Percentiles rank a stretch among this genome's conserved stretches.
phyloP scores from a whole-genome alignment of 495 filamentous ascomycete species.

The Penicillium maclennaniae region DNA sequence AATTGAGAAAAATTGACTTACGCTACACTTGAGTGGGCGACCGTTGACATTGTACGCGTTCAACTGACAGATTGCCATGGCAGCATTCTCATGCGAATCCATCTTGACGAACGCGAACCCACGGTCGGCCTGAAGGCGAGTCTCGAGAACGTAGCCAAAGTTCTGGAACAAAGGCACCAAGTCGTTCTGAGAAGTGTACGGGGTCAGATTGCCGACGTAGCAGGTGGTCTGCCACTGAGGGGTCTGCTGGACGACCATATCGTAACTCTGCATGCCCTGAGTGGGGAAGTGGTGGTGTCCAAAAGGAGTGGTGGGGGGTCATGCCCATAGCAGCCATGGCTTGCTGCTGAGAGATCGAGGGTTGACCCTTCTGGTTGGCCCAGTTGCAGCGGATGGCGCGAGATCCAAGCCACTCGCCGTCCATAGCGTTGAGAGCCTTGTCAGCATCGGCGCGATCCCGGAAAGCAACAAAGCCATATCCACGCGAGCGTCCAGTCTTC shows the following conservation, averaged over 20 bases:
- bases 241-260: constrained; percentile 97
- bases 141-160: constrained; percentile 96
- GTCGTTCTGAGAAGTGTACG: constrained; percentile 95
- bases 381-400: constrained; percentile 99
- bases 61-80: constrained; percentile 96
- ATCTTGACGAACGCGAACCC: constrained; percentile 99
- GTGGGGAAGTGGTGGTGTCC: constrained; percentile 98
- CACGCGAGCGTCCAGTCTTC: constrained; percentile 97
- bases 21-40: constrained; percentile 95
- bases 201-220: constrained; percentile 97
- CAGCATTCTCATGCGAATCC: constrained; percentile 97
- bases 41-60: constrained; percentile 98
- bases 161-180: constrained; percentile 96
- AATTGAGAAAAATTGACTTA: constrained; percentile 47
- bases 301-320: constrained; percentile 94
- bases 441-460: constrained; percentile 91
- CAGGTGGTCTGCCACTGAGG: constrained; percentile 98
- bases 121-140: constrained; percentile 94
- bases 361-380: constrained; percentile 99
- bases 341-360: constrained; percentile 95
- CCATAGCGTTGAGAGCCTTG: constrained; percentile 95
- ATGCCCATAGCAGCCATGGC: constrained; percentile 98
- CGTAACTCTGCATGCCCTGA: constrained; percentile 92
- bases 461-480: constrained; percentile 98
- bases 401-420: constrained; percentile 98